A percentile compares a stretch with the other conserved stretches of the same genome.
phyloP scores from a whole-genome alignment of 345 rosid species.

The Geranium rotundifolium region DNA sequence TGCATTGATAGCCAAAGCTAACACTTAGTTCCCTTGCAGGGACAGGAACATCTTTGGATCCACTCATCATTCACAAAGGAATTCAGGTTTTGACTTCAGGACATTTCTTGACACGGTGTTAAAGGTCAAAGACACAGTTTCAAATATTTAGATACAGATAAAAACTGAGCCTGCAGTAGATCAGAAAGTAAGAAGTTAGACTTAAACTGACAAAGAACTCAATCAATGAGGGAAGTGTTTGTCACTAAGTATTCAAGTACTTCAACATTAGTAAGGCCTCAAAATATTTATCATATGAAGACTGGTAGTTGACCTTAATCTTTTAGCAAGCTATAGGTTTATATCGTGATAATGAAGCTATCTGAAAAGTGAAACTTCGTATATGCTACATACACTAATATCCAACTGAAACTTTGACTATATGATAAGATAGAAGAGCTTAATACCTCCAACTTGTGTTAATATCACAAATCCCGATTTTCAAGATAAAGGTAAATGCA shows the following conservation, averaged over 20 bases:
- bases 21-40: slow-evolving; percentile 13
- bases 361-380: too few species aligned
- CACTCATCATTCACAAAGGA: not conserved
- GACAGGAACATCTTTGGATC: slow-evolving; percentile 1
- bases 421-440: too few species aligned
- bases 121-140: slow-evolving; percentile 16
- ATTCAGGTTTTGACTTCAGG: not conserved
- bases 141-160: slow-evolving; percentile 15
- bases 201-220: too few species aligned
- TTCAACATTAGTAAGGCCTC: too few species aligned
- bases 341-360: not conserved
- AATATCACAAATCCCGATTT: too few species aligned
- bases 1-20: slow-evolving; percentile 18
- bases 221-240: not conserved
- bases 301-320: too few species aligned
- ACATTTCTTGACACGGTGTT: not conserved
- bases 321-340: not conserved
- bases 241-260: not conserved
- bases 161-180: slow-evolving; percentile 16
- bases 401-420: too few species aligned
- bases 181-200: not conserved
- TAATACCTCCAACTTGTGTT: too few species aligned
- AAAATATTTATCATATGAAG: too few species aligned
- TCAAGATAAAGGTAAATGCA: too few species aligned
- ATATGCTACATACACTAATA: too few species aligned